Evolutionary conservation across 2,329 filamentous ascomycete species (phyloP), one percentile per base, ranked within the genome.

Genomic region (Aaosphaeria arxii): DNA sequence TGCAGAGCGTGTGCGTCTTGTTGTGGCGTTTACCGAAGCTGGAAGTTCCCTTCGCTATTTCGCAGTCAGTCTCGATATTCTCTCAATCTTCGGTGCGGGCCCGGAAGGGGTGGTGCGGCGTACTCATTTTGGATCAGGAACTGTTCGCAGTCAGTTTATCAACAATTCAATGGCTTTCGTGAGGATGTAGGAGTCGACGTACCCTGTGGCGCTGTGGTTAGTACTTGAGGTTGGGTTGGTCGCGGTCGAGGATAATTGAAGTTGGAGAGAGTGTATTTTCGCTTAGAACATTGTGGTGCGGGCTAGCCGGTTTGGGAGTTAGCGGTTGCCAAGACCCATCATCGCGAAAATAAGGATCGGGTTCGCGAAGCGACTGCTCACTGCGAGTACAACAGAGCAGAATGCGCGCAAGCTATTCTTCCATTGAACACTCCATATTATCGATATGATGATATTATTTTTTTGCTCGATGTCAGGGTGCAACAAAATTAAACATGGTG

Each of bases 1-100:
- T 88, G 89, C 91, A 96, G 78, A 96, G 82, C 77, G 87, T 91
- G 86, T 96, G 91, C 83, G 91, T 90, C 87, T 95, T 95, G 86
- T 92, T 95, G 84, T 95, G 90, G 85, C 90, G 86, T 78, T 86
- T 86, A 72, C 83, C 83, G 74, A 86, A 86, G 76, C 80, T 84
- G 72, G 81, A 83, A 70, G 83, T 86, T 82, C 83, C 83, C 82
- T 86, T 86, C 72, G 83, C 83, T 85, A 69, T 78, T 61, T 58
- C 52, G 56, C 56, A 64, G 73, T 80, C 67, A 80, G 76, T 77
- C 54, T 68, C 55, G 56, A 58, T 49, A 51, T 60, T 57, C 50
- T 49, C 36, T 24, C 17, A 24, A 24, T 24, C 17, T 45, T 51
- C 50, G 54, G 59, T 60, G 59, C 17, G 41, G 39, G 24, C 17